These are phyloP conservation scores for Erodium moschatum DNA, from an alignment of 441 rosid genomes.

Conservation along the genomic window DNA sequence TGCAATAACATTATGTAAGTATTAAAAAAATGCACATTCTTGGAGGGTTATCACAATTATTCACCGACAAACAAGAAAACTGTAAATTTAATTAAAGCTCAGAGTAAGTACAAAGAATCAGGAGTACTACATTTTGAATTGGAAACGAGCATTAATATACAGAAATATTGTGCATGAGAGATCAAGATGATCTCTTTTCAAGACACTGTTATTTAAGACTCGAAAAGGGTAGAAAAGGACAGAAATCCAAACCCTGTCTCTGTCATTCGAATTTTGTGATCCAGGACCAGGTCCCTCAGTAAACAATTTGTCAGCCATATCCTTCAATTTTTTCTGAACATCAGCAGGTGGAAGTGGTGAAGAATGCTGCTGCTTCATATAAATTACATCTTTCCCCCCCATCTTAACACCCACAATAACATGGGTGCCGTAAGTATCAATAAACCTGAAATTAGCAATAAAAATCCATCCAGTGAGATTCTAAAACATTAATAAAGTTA, in stretches of 20 bases:
- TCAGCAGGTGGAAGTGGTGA: conserved; percentile 72
- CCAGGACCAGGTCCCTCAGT: conserved; percentile 30
- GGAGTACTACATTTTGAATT: not conserved
- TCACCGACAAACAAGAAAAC: not conserved
- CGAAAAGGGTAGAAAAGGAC: not conserved
- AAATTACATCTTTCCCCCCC: conserved; percentile 97
- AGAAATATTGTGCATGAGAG: not conserved
- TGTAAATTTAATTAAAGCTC: not conserved
- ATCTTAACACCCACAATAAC: conserved; percentile 79
- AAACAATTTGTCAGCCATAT: conserved; percentile 91
- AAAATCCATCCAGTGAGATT: not conserved
- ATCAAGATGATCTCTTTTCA: not conserved
- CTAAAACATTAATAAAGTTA: not conserved
- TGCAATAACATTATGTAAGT: not conserved
- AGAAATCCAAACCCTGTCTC: not conserved
- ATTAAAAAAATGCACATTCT: not conserved
- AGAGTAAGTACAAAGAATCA: not conserved
- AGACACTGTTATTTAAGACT: not conserved
- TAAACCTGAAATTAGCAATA: conserved; percentile 47
- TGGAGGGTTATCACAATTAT: not conserved
- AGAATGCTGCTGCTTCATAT: conserved; percentile 73
- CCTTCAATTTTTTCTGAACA: conserved; percentile 64
- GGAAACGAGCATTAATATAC: not conserved
- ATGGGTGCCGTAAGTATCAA: conserved; percentile 79
- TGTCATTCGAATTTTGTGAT: not conserved